These are phyloP conservation scores for Stagonosporopsis rhizophila DNA, from an alignment of 2,329 filamentous ascomycete genomes.

Conservation along the genomic window DNA sequence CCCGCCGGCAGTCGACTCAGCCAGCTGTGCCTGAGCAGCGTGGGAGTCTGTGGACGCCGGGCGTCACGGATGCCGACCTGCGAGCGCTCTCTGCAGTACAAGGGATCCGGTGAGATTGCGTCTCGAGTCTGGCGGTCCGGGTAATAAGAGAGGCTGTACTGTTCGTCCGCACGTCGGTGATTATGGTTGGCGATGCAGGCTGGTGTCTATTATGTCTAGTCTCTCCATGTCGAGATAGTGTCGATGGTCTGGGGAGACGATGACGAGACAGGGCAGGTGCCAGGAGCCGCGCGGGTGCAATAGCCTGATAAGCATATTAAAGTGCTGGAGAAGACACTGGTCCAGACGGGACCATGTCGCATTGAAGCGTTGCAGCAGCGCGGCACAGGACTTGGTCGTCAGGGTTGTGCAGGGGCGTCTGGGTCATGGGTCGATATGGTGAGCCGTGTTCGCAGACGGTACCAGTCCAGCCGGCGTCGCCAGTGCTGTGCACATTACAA, in stretches of 20 bases:
- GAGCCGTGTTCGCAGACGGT: conserved; percentile 12
- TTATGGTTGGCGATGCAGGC: background rate
- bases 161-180: no score
- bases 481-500: no score
- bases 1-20: conserved; percentile 10
- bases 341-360: conserved; percentile 18
- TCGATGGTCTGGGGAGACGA: no score
- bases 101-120: no score
- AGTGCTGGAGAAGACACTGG: background rate
- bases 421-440: conserved; percentile 13
- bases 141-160: no score
- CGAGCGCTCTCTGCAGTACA: background rate
- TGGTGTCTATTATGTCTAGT: background rate
- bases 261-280: background rate
- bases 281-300: background rate
- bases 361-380: conserved; percentile 25
- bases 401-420: background rate
- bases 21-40: no score
- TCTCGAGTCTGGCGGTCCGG: no score
- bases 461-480: no score
- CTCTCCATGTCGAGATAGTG: background rate
- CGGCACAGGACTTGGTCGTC: background rate
- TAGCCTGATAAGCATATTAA: conserved; percentile 9
- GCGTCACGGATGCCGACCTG: background rate
- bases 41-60: background rate